Evolutionary conservation across 1,284 basidiomycete species (phyloP).

Genomic region (Puccinia hordei): DNA sequence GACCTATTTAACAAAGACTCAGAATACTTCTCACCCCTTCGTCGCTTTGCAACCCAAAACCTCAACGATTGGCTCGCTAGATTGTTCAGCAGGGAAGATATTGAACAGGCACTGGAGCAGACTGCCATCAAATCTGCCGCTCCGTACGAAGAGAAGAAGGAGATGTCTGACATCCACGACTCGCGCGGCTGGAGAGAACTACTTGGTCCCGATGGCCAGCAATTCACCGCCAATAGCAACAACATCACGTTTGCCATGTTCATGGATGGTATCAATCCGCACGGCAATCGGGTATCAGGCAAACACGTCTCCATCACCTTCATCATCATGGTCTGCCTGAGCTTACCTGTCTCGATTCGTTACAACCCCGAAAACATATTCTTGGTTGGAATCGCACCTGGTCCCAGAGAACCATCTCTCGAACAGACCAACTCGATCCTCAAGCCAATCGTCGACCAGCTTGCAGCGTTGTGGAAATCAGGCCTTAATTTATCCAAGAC

Average conservation of each 20-base stretch:
- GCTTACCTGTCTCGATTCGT: slow-evolving; percentile 51
- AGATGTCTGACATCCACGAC: slow-evolving; percentile 23
- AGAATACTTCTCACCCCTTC: neutral
- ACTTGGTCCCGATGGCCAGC: neutral
- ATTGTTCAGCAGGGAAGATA: neutral
- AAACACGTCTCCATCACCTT: slow-evolving; percentile 20
- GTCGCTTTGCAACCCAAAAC: neutral
- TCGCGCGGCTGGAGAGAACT: slow-evolving; percentile 12
- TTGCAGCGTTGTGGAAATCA: slow-evolving; percentile 56
- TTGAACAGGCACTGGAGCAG: neutral
- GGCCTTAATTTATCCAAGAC: slow-evolving; percentile 54
- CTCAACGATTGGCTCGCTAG: slow-evolving; percentile 30
- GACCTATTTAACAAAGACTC: neutral
- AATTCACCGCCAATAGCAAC: slow-evolving; percentile 3
- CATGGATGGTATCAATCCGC: slow-evolving; percentile 41
- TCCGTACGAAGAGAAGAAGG: neutral
- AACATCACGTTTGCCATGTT: slow-evolving; percentile 30
- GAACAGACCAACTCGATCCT: slow-evolving; percentile 58
- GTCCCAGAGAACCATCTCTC: slow-evolving; percentile 59
- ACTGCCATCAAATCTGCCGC: neutral
- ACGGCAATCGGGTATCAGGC: slow-evolving; percentile 8
- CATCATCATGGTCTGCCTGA: slow-evolving; percentile 24
- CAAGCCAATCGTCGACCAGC: slow-evolving; percentile 57
- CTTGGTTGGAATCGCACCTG: slow-evolving; percentile 59
- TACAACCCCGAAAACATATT: slow-evolving; percentile 52